These are phyloP conservation scores for Penicillium sp. DNA, from an alignment of 2,329 filamentous ascomycete genomes.

Conservation along the genomic window DNA sequence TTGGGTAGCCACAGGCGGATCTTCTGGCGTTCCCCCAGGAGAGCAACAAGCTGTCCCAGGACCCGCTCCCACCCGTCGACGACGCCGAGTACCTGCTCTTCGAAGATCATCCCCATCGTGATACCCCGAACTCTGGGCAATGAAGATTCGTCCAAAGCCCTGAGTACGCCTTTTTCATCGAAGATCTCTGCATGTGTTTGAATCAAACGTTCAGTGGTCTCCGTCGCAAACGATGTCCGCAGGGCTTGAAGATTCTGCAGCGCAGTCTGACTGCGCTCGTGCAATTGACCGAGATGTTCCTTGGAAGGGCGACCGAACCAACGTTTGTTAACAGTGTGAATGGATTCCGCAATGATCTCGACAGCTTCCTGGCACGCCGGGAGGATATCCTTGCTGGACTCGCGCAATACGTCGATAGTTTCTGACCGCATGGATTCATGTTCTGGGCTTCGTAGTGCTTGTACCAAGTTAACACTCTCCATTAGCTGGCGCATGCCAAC, in stretches of 20 bases:
- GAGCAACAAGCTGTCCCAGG: constrained; percentile 36
- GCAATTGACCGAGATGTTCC: constrained; percentile 20
- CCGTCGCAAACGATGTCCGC: constrained; percentile 22
- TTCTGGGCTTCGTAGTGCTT: constrained; percentile 42
- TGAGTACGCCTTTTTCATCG: constrained; percentile 41
- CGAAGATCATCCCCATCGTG: constrained; percentile 49
- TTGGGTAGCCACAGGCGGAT: constrained; percentile 46
- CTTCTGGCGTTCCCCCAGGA: constrained; percentile 37
- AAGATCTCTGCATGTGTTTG: constrained; percentile 43
- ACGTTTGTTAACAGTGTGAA: constrained; percentile 31
- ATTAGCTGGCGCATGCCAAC: constrained; percentile 33
- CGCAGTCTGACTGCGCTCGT: constrained; percentile 17
- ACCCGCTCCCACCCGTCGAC: constrained; percentile 34
- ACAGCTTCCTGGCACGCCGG: constrained; percentile 27
- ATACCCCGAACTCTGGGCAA: constrained; percentile 39
- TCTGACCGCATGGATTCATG: constrained; percentile 30
- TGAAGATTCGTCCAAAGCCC: constrained; percentile 20
- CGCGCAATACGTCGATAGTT: constrained; percentile 33
- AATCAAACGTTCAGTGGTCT: constrained; percentile 44
- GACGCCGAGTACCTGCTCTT: constrained; percentile 42
- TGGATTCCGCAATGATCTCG: constrained; percentile 22
- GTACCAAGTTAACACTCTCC: constrained; percentile 34
- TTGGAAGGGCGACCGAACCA: constrained; percentile 27
- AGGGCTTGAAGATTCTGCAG: constrained; percentile 28
- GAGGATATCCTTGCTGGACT: constrained; percentile 27